phyloP scores from a whole-genome alignment of 768 basidiomycete genomes.

The Xerocomellus dryophilus region DNA sequence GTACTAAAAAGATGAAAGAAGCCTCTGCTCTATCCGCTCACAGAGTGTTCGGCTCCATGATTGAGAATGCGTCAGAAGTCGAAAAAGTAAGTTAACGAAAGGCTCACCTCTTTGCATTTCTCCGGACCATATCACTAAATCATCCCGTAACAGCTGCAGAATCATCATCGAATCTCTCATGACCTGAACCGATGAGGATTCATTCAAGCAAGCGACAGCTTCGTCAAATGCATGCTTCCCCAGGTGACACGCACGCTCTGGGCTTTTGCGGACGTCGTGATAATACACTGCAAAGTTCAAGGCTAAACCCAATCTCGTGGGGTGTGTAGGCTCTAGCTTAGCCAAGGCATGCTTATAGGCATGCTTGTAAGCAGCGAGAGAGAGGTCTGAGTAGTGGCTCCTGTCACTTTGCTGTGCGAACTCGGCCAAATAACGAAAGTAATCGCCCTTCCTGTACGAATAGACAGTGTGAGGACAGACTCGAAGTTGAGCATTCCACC shows the following conservation, averaged over 20 bases:
- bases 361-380: constrained; percentile 80
- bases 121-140: constrained; percentile 80
- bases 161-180: constrained; percentile 79
- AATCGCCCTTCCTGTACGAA: constrained; percentile 72
- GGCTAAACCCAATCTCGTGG: constrained; percentile 83
- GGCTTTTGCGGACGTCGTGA: constrained; percentile 81
- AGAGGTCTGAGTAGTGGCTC: constrained; percentile 65
- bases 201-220: constrained; percentile 65
- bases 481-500: not conserved
- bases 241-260: constrained; percentile 82
- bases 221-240: constrained; percentile 93
- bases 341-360: constrained; percentile 80
- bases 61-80: constrained; percentile 11
- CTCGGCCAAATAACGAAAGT: constrained; percentile 88
- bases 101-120: constrained; percentile 55
- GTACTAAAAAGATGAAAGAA: not conserved
- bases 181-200: constrained; percentile 40
- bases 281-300: constrained; percentile 95
- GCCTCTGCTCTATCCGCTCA: constrained; percentile 10
- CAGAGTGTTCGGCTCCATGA: constrained; percentile 25
- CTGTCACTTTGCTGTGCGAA: constrained; percentile 72
- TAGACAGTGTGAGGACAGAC: constrained; percentile 8
- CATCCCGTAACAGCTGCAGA: constrained; percentile 77
- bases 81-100: constrained; percentile 1
- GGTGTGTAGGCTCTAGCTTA: constrained; percentile 75